Base-by-base conservation (phyloP, 1,284 basidiomycete species). In the Ganoderma multipileum region DNA sequence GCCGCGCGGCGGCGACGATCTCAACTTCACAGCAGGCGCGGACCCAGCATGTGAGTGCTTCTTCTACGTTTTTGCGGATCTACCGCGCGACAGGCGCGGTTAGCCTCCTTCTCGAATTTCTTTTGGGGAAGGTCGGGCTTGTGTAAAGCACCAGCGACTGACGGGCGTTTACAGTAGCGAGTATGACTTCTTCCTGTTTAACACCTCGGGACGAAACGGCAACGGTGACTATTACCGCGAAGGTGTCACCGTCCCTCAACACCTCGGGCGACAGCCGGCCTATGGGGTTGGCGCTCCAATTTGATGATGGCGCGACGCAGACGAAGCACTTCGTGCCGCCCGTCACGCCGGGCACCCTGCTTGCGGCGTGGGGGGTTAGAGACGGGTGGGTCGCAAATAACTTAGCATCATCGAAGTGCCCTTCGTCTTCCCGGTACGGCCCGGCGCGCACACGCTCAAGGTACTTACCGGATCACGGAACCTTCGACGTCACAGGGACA, bases 181-280 rank as follows among this genome's bases (percentile, higher is more conserved):
- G 78, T 92, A 91, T 76, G 89, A 91, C 76, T 91, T 92, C 78
- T 88, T 82, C 78, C 87, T 82, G 54, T 89, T 89, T 81, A 84
- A 87, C 77, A 82, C 80, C 14, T 74, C 77, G 30, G 78, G 77
- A 33, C 84, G 85, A 16, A 76, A 74, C 54, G 79, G 86, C n/a
- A 26, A 87, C 83, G 50, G 76, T 83, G 47, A 79, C 78, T 16
- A 81, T 88, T 26, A 87, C 82, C 5, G 80, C 86, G 9, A 81
- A 83, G 63, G 81, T 91, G n/a, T 86, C 89, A 0, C 89, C 90
- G 0, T 85, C 88, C 0, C 79, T 89, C 65, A 92, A 92, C 74
- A 83, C 85, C 16, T 80, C 87, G 59, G 87, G 85, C 1, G 76
- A 79, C 20, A 82, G 85, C 65, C 82, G 86, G 18, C 87, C 88